Conservation (phyloP, 164 flowering plant genomes). For the Platanus orientalis region DNA sequence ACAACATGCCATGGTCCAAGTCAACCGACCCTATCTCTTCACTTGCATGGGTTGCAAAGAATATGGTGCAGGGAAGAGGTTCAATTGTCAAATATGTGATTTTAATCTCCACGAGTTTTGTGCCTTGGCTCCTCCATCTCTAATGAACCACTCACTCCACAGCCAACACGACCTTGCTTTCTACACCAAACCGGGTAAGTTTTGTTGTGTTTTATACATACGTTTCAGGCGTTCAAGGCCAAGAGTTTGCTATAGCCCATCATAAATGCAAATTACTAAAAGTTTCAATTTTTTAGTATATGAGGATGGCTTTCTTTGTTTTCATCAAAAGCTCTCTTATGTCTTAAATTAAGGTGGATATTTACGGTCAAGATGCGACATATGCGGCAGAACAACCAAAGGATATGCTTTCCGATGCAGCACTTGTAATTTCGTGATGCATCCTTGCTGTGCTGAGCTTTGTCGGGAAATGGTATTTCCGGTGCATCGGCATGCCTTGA, state of each 20-base stretch:
- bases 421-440: conserved; percentile 65
- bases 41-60: conserved; percentile 80
- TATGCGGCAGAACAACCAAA: conserved; percentile 52
- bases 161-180: conserved; percentile 56
- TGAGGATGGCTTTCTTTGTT: not conserved
- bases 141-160: conserved; percentile 60
- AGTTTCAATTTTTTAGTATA: no score
- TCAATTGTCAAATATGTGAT: conserved; percentile 55
- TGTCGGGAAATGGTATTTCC: conserved; percentile 34
- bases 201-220: not conserved
- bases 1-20: conserved; percentile 42
- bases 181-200: conserved; percentile 38
- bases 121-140: conserved; percentile 53
- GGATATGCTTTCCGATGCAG: conserved; percentile 62
- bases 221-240: no score
- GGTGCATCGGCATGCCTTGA: conserved; percentile 47
- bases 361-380: conserved; percentile 49
- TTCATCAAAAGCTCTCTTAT: not conserved
- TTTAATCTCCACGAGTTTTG: conserved; percentile 75
- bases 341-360: conserved; percentile 33
- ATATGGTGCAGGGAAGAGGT: conserved; percentile 62
- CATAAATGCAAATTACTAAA: no score
- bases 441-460: conserved; percentile 73
- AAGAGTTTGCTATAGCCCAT: no score
- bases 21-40: conserved; percentile 41